phyloP scores from a whole-genome alignment of 306 rosid species.

The Mimosa bimucronata region DNA sequence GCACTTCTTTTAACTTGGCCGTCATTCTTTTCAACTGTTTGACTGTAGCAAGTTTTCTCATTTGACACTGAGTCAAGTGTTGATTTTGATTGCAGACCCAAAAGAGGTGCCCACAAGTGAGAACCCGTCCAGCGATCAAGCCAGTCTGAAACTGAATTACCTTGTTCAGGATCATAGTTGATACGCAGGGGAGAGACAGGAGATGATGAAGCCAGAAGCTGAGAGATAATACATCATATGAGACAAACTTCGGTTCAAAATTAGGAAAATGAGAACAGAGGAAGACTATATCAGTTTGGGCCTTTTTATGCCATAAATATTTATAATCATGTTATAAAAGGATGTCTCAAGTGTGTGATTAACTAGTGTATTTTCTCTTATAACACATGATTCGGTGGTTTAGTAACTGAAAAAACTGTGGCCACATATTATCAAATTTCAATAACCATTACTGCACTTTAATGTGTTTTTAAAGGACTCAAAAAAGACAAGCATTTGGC shows the following conservation, averaged over 20 bases:
- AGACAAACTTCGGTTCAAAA: conserved; percentile 7
- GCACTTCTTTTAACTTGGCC: conserved; percentile 36
- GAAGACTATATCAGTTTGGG: neutral
- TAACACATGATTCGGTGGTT: neutral
- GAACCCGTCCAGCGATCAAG: conserved; percentile 50
- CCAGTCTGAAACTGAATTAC: conserved; percentile 45
- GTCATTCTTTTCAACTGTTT: conserved; percentile 23
- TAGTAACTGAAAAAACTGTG: neutral
- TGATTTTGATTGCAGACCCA: conserved; percentile 21
- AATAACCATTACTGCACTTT: neutral
- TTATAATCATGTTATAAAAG: neutral
- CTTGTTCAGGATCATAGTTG: conserved; percentile 35
- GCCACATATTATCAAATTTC: neutral
- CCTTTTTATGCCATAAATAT: no score
- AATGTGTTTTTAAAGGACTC: neutral
- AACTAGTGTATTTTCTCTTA: neutral
- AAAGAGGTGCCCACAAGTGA: conserved; percentile 44
- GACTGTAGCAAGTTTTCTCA: conserved; percentile 24
- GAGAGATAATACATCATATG: neutral
- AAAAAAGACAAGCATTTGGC: neutral
- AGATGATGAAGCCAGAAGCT: conserved; percentile 51
- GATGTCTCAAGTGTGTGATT: neutral
- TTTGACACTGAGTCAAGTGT: conserved; percentile 24
- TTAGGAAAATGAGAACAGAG: neutral
- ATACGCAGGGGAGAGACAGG: conserved; percentile 29